These are phyloP conservation scores for Candida sanyaensis DNA, from an alignment of 1,139 yeast species.

Conservation along the genomic window DNA sequence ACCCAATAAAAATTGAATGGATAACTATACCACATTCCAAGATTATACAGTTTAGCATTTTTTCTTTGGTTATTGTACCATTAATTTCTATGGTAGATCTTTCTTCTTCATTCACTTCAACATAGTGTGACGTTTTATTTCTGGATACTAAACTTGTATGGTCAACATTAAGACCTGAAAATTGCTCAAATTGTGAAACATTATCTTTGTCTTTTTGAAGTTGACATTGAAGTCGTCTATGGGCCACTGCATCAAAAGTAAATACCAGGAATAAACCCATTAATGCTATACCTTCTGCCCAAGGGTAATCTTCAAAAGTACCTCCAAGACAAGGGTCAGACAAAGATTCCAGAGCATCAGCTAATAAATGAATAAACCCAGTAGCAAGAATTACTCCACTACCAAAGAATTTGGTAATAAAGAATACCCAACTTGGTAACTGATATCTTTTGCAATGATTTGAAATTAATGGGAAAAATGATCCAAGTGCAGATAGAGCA, in stretches of 20 bases:
- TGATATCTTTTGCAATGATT: constrained; percentile 19
- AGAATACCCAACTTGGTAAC: constrained; percentile 29
- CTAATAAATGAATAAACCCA: constrained; percentile 35
- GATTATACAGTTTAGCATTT: constrained; percentile 27
- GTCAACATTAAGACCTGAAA: not conserved
- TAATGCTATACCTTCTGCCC: constrained; percentile 36
- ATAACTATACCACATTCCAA: constrained; percentile 43
- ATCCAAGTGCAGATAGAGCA: constrained; percentile 31
- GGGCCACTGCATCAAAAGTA: constrained; percentile 30
- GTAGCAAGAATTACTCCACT: constrained; percentile 40
- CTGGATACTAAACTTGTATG: not conserved
- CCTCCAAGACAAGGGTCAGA: constrained; percentile 32
- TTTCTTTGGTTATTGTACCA: constrained; percentile 12
- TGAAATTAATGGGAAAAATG: constrained; percentile 33
- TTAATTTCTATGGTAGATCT: not conserved
- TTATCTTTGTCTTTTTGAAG: not conserved
- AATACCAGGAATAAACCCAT: constrained; percentile 35
- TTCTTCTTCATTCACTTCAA: not conserved
- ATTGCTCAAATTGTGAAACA: not conserved
- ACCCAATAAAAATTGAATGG: constrained; percentile 44
- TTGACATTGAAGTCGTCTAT: constrained; percentile 19
- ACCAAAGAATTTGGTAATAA: constrained; percentile 29
- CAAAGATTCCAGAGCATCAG: constrained; percentile 28
- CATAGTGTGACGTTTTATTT: not conserved
- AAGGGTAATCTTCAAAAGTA: constrained; percentile 30